These are phyloP conservation scores for Dimocarpus longan DNA, from an alignment of 345 rosid species.

Conservation along the genomic window DNA sequence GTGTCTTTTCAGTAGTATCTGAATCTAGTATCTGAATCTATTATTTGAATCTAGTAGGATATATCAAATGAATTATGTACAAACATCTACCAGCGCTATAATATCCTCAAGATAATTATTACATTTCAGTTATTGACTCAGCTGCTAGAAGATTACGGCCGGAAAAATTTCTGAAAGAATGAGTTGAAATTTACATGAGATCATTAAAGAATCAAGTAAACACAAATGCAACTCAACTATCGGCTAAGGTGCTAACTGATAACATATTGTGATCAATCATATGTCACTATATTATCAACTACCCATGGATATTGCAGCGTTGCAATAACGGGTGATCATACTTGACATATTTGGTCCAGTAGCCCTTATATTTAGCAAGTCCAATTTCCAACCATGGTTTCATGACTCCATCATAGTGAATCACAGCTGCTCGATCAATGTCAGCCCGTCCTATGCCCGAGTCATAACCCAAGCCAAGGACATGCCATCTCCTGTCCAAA, in stretches of 20 bases:
- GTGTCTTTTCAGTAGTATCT: not conserved
- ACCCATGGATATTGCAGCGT: constrained; percentile 70
- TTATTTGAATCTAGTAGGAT: constrained; percentile 6
- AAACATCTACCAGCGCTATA: constrained; percentile 22
- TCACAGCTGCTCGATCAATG: constrained; percentile 71
- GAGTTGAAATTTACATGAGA: constrained; percentile 41
- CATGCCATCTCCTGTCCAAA: constrained; percentile 80
- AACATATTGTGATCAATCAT: constrained; percentile 13
- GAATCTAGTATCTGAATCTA: constrained; percentile 9
- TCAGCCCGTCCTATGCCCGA: constrained; percentile 48
- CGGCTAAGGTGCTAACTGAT: not conserved
- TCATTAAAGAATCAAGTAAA: constrained; percentile 36
- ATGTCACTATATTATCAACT: constrained; percentile 25
- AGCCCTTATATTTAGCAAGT: constrained; percentile 61
- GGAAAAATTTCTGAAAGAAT: constrained; percentile 17
- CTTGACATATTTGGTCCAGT: constrained; percentile 70
- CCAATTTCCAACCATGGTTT: constrained; percentile 97
- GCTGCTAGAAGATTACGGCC: constrained; percentile 30
- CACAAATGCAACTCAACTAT: constrained; percentile 18
- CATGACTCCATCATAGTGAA: constrained; percentile 88
- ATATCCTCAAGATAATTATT: constrained; percentile 24
- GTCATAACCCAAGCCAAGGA: constrained; percentile 76
- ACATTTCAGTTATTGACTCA: constrained; percentile 24
- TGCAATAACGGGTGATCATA: constrained; percentile 54
- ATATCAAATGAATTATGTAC: constrained; percentile 31